Evolutionary conservation across 2,329 filamentous ascomycete species (phyloP).

Genomic region (Fragosphaeria purpurea): DNA sequence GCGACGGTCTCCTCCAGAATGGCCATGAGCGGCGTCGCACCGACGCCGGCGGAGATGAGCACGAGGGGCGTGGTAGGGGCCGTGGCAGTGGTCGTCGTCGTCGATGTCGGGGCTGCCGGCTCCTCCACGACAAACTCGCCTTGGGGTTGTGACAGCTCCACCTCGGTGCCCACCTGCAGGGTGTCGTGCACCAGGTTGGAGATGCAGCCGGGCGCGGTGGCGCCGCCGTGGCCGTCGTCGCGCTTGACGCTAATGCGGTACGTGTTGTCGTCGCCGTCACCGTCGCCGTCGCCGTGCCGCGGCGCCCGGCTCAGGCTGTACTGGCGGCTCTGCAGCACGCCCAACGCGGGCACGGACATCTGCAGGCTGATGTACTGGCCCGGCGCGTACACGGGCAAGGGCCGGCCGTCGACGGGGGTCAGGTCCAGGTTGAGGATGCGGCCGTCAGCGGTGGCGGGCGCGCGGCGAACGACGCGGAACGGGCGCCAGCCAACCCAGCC

Average conservation of each 20-base stretch:
- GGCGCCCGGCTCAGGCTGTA: slow-evolving; percentile 60
- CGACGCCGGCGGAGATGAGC: slow-evolving; percentile 58
- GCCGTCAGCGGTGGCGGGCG: slow-evolving; percentile 47
- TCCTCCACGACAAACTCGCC: slow-evolving; percentile 53
- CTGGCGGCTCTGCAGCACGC: slow-evolving; percentile 61
- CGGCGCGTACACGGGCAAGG: slow-evolving; percentile 52
- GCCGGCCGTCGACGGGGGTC: slow-evolving; percentile 46
- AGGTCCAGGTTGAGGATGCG: slow-evolving; percentile 63
- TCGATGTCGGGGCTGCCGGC: slow-evolving; percentile 23
- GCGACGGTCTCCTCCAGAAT: slow-evolving; percentile 48
- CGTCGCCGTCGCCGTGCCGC: slow-evolving; percentile 35
- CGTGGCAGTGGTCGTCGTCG: neutral
- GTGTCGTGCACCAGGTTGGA: slow-evolving; percentile 42
- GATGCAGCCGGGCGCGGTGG: slow-evolving; percentile 35
- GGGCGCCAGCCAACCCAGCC: slow-evolving; percentile 39
- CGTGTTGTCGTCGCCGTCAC: too few species aligned
- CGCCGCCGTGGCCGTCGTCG: slow-evolving; percentile 31
- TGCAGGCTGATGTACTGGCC: slow-evolving; percentile 66
- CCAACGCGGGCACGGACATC: slow-evolving; percentile 49
- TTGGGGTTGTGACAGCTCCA: slow-evolving; percentile 45
- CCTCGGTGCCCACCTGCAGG: slow-evolving; percentile 38
- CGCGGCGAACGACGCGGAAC: slow-evolving; percentile 45
- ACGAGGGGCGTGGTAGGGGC: slow-evolving; percentile 42
- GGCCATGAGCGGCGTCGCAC: slow-evolving; percentile 54
- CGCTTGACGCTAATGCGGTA: slow-evolving; percentile 70